Evolutionary conservation across 2,329 filamentous ascomycete genomes (phyloP), one percentile per base, ranked within the genome.

Genomic region (Claviceps arundinis): DNA sequence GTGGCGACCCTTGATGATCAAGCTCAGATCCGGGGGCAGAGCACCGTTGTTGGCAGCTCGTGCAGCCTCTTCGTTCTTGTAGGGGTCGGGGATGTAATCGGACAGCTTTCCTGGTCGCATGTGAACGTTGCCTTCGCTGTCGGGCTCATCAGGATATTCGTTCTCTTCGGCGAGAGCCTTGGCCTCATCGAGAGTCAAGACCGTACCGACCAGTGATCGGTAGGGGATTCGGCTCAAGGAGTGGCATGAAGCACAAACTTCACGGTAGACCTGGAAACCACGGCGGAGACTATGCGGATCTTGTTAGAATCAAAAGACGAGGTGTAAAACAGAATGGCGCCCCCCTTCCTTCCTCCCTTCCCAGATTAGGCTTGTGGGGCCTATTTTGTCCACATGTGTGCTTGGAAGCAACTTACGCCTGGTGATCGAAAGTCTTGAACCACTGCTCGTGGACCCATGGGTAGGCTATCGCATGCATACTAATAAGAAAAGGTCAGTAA

Each of bases 31-130:
- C 56, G 93, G 93, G 60, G 93, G 93, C 53, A 97, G 81, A 66
- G 93, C 93, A 80, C 93, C 93, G 70, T 94, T 95, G 82, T 98
- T 98, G 75, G 90, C 89, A 68, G 90, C 90, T 68, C 93, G 90
- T 58, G 91, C 91, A 61, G 93, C 91, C 77, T 98, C 91, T 67
- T 98, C 93, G 77, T 98, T 98, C 79, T 94, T 93, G 84, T 98
- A 98, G 34, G 93, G 93, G 51, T 79, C 71, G 54, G 90, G 91
- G 57, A 98, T 84, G 75, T 97, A 97, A 73, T 98, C 93, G 64
- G 93, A 95, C 50, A 98, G 83, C 79, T 98, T 98, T 77, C 93
- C 93, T 59, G 91, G 87, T 62, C 93, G 89, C 83, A 97, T 95
- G 78, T 95, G 88, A 68, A 97, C 96, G 62, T 96, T 89, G 62